Evolutionary conservation across 108 stramenopile species (phyloP), one percentile per base, ranked within the genome.

Genomic region (Nitzschia inconspicua): DNA sequence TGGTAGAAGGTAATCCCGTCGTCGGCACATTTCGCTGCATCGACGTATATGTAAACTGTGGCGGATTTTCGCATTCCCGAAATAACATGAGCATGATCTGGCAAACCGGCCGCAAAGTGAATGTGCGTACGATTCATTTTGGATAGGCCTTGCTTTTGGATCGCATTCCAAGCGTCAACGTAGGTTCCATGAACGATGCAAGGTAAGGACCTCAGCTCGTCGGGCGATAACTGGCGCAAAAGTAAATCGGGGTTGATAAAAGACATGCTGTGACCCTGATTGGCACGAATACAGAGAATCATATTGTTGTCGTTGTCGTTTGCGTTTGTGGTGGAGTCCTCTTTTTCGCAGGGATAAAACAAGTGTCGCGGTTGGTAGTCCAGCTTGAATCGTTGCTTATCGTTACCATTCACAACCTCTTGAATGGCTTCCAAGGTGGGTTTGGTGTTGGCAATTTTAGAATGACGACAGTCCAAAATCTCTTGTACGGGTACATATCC

Each of bases 71-170:
- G 79, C 91, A 92, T 92, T 20, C 91, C 91, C 10, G 91, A 92
- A 55, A 88, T 85, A 13, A 88, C 86, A 13, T 77, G 58, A n/a
- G 55, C 41, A 13, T 72, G 77, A 0, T 46, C 55, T 18, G 83
- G 84, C 58, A 92, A 27, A 10, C 91, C 91, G 3, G 74, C 50
- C 5, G 87, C 91, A 75, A 84, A 88, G 65, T 92, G 91, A 37
- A 92, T 92, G 34, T 92, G 91, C 32, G 82, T 88, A 44, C 86
- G 72, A 24, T 65, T 83, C 85, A 85, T 88, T 44, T 73, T 68
- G 26, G 46, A 58, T 43, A 92, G 60, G n/a, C 87, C 86, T 37
- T 78, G 69, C n/a, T 53, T 60, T 40, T 63, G 39, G 37, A 88
- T 88, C 16, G 73, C 55, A 5, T 80, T 47, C 87, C 87, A 92